Base-by-base conservation (phyloP, 208 protist genomes). In the Trypanosoma rangeli region DNA sequence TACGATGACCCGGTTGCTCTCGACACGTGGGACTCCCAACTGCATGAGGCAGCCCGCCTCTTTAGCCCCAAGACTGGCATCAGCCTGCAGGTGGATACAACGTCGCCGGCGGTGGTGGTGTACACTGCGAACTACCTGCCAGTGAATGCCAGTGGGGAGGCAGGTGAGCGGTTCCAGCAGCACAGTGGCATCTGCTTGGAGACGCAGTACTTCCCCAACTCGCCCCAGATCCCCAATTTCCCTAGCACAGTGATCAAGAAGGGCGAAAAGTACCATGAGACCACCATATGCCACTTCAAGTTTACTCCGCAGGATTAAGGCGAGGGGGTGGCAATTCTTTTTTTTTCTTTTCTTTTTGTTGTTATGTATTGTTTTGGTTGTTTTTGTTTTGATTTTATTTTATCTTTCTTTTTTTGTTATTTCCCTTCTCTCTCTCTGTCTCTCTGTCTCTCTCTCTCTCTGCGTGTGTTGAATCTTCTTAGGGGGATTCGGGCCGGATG, bases 61-160 rank as follows among this genome's bases (percentile, higher is more conserved):
- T 80, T 63, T 55, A 89, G 82, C 66, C 80, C 84, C 15, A 24
- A 56, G 48, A 83, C 79, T 15, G 69, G 79, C 55, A 86, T 93
- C 67, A 61, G 53, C 37, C 84, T 93, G 82, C 75, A 67, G 61
- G 62, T 93, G 5, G 76, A 83, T 66, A 86, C 84, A 26, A 90
- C 83, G 42, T 90, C 82, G 46, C 84, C 84, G 44, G 68, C 46
- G 39, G 70, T 89, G 48, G 83, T 82, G 76, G 87, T 93, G 48
- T 93, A 93, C 80, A 82, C 87, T 24, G 82, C 84, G 18, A 93
- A 86, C 59, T 78, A 83, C 76, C 73, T 86, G 26, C 66, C 70
- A 24, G 74, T 74, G 50, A 65, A 82, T 3, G 76, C 73, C 50
- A 80, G 56, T 28, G 84, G 82, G 28, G 69, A 62, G 7, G 67